phyloP scores from a whole-genome alignment of 148 eudicot genomes.

The Euryodendron excelsum region DNA sequence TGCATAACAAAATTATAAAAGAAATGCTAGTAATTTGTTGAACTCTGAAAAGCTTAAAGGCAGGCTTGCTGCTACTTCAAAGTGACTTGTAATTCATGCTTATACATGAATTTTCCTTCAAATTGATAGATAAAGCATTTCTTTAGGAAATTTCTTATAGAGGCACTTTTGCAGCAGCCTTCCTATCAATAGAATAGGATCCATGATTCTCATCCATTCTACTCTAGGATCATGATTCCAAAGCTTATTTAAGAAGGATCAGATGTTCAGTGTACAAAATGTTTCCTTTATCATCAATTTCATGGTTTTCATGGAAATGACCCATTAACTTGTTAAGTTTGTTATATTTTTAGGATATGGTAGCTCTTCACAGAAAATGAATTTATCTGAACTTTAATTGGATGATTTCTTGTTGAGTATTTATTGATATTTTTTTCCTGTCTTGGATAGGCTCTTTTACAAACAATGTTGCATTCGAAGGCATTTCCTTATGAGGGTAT shows the following conservation, averaged over 20 bases:
- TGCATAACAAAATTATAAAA: too few relatives aligned
- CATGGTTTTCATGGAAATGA: background rate
- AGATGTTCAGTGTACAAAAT: background rate
- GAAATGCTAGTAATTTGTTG: background rate
- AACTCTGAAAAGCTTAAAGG: background rate
- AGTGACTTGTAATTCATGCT: background rate
- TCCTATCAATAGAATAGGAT: background rate
- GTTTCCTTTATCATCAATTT: background rate
- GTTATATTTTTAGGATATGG: background rate
- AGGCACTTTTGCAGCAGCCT: background rate
- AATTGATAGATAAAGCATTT: background rate
- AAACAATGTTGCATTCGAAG: conserved; percentile 76
- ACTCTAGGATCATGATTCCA: background rate
- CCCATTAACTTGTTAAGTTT: background rate
- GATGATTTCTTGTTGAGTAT: background rate
- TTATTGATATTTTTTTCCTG: background rate
- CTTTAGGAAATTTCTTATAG: background rate
- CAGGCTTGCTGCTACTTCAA: background rate
- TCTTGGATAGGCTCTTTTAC: conserved; percentile 66
- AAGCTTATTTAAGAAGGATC: background rate
- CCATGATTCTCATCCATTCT: background rate
- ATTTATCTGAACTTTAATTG: background rate
- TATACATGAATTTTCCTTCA: background rate
- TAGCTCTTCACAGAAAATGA: background rate
- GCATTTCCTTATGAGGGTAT: conserved; percentile 67